These are phyloP conservation scores for Cruciata laevipes DNA, from an alignment of 257 asterid species.

Conservation along the genomic window DNA sequence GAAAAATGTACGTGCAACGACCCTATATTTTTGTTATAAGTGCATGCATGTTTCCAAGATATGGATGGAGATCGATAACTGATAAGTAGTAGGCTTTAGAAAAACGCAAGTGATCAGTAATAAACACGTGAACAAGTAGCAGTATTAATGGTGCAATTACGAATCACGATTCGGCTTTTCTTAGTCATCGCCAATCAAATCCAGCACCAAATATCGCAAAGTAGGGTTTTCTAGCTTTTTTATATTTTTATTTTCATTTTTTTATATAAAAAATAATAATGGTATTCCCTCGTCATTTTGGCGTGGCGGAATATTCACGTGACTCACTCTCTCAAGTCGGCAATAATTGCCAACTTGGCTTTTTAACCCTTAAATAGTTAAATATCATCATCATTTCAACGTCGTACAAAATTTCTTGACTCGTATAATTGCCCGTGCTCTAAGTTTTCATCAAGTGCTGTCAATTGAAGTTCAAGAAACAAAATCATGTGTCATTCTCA, in stretches of 20 bases:
- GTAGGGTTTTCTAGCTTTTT: neutral
- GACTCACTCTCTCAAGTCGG: neutral
- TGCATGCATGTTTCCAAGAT: neutral
- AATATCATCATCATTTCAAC: neutral
- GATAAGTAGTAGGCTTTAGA: constrained; percentile 13
- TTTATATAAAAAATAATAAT: too few relatives aligned
- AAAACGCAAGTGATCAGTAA: neutral
- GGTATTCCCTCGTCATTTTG: neutral
- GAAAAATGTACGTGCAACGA: too few relatives aligned
- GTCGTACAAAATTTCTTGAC: neutral
- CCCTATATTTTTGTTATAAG: neutral
- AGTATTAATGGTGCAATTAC: constrained; percentile 5
- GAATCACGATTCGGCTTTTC: constrained; percentile 13
- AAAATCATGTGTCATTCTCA: neutral
- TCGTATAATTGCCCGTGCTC: neutral
- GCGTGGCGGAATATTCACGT: constrained; percentile 15
- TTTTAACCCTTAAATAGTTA: neutral
- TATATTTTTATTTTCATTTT: too few relatives aligned
- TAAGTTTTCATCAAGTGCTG: neutral
- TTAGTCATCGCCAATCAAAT: constrained; percentile 1
- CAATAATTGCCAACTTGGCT: constrained; percentile 16
- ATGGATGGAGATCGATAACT: neutral
- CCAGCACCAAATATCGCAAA: neutral
- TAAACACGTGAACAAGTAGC: constrained; percentile 23
- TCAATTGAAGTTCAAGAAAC: neutral